phyloP scores from a whole-genome alignment of 768 basidiomycete species.

The Rubroboletus pulcherrimus region DNA sequence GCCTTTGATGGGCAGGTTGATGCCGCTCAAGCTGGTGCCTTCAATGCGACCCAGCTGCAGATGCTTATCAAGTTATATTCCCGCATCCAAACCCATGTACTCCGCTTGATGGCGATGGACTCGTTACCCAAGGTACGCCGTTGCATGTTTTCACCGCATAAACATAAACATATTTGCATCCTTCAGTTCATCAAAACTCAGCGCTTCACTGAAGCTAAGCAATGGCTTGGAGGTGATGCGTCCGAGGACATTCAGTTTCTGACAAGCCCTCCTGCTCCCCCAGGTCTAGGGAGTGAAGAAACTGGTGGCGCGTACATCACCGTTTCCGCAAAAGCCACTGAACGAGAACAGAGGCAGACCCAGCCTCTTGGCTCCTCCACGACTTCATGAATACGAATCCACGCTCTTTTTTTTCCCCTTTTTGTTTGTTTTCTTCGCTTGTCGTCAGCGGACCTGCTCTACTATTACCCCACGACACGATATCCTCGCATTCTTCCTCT shows the following conservation, averaged over 20 bases:
- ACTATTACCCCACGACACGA: conserved; percentile 27
- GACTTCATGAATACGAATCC: conserved; percentile 26
- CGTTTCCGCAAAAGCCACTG: conserved; percentile 74
- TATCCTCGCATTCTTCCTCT: conserved; percentile 24
- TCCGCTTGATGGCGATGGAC: conserved; percentile 97
- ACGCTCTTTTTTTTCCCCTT: conserved; percentile 4
- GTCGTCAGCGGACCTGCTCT: conserved; percentile 20
- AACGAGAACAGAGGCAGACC: conserved; percentile 45
- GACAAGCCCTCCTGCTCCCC: conserved; percentile 60
- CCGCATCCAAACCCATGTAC: conserved; percentile 94
- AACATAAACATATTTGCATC: conserved; percentile 8
- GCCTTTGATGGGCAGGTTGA: conserved; percentile 77
- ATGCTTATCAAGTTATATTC: conserved; percentile 92
- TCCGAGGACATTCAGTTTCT: conserved; percentile 57
- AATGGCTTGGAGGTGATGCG: conserved; percentile 76
- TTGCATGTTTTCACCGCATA: neutral
- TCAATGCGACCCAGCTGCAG: conserved; percentile 95
- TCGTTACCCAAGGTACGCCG: conserved; percentile 88
- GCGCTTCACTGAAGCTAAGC: conserved; percentile 73
- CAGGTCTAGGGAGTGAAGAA: conserved; percentile 67
- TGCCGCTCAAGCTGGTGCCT: conserved; percentile 70
- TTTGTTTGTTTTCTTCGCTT: neutral
- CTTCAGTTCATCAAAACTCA: conserved; percentile 83
- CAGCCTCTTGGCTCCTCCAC: conserved; percentile 25
- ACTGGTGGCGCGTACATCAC: conserved; percentile 84